These are phyloP conservation scores for Dillenia suffruticosa DNA, from an alignment of 164 flowering plant genomes.

Conservation along the genomic window DNA sequence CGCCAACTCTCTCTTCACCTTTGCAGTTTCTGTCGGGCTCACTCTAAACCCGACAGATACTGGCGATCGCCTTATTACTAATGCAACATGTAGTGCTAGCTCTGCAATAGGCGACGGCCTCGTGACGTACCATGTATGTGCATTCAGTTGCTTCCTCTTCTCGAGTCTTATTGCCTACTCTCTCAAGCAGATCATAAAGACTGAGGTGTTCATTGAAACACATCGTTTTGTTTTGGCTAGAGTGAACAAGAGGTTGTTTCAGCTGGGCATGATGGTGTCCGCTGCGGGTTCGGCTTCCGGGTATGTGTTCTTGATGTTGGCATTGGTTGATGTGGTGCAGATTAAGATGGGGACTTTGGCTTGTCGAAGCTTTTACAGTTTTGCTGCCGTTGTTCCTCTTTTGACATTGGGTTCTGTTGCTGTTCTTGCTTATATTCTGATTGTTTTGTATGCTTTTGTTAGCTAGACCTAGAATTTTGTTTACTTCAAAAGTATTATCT, in stretches of 20 bases:
- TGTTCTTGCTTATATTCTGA: constrained; percentile 43
- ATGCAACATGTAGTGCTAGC: constrained; percentile 33
- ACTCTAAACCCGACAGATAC: constrained; percentile 60
- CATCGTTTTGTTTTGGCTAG: no score
- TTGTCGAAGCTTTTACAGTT: constrained; percentile 42
- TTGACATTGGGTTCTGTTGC: constrained; percentile 59
- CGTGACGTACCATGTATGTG: constrained; percentile 70
- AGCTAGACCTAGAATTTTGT: constrained; percentile 14
- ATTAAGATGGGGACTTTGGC: constrained; percentile 69
- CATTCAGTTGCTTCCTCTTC: constrained; percentile 88
- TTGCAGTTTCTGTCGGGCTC: constrained; percentile 82
- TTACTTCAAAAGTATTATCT: no score
- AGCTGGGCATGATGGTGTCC: constrained; percentile 51
- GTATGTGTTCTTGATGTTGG: constrained; percentile 65
- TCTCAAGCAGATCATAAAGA: constrained; percentile 62
- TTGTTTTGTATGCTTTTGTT: constrained; percentile 54
- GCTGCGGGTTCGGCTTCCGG: constrained; percentile 70
- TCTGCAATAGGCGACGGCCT: constrained; percentile 29
- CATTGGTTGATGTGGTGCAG: constrained; percentile 70
- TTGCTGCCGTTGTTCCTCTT: constrained; percentile 59
- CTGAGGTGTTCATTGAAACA: background rate
- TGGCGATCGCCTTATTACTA: constrained; percentile 22
- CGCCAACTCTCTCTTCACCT: constrained; percentile 84
- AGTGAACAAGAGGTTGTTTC: constrained; percentile 21
- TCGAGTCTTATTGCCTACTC: constrained; percentile 74